These are phyloP conservation scores for Diplodia corticola DNA, from an alignment of 2,329 filamentous ascomycete species.

Conservation along the genomic window DNA sequence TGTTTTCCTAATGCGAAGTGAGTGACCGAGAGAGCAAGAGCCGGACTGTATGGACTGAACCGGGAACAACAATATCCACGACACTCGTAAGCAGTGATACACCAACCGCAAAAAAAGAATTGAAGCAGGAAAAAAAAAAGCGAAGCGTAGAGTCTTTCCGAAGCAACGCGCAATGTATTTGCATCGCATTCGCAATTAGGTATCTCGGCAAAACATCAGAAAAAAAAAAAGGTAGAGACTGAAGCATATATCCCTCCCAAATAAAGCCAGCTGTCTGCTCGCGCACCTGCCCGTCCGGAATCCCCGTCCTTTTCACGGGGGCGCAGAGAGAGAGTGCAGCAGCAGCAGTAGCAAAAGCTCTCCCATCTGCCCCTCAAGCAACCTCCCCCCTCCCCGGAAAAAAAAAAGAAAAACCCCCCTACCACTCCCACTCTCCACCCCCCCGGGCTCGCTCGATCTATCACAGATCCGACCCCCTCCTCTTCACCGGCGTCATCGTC, in stretches of 20 bases:
- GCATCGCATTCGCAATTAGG: background rate
- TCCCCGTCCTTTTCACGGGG: too few relatives aligned
- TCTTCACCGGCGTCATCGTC: too few relatives aligned
- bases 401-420: too few relatives aligned
- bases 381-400: background rate
- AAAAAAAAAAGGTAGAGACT: rapidly evolving
- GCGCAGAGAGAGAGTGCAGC: too few relatives aligned
- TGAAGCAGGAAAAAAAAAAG: background rate
- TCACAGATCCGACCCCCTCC: background rate
- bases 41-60: background rate
- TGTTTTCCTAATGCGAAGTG: too few relatives aligned
- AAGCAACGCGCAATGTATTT: background rate
- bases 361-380: background rate
- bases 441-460: too few relatives aligned
- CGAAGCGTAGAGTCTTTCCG: too few relatives aligned
- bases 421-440: too few relatives aligned
- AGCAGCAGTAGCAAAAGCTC: too few relatives aligned
- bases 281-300: too few relatives aligned
- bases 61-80: background rate
- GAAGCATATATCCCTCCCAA: too few relatives aligned
- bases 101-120: background rate
- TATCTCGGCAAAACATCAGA: background rate
- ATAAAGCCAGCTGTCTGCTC: too few relatives aligned
- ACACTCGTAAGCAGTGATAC: background rate
- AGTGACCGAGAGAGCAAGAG: background rate